A percentile compares a stretch with the other conserved stretches of the same genome.
Conservation (phyloP, 179 eudicot species). For the Beta macrorhiza region DNA sequence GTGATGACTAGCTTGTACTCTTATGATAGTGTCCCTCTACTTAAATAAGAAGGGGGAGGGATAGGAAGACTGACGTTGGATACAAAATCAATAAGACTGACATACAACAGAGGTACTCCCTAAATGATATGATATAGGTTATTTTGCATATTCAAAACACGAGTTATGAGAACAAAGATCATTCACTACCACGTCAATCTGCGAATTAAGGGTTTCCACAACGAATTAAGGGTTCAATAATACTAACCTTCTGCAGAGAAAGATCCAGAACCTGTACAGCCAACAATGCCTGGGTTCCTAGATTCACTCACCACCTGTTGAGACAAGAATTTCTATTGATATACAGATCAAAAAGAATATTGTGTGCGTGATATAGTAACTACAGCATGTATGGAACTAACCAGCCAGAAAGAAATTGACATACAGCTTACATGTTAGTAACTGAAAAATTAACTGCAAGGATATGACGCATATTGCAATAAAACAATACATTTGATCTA, state of each 20-base stretch:
- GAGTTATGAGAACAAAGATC: background rate
- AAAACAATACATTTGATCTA: too few relatives aligned
- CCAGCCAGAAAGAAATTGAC: background rate
- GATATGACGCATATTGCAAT: background rate
- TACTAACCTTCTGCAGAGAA: background rate
- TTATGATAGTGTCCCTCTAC: too few relatives aligned
- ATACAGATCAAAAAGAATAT: background rate
- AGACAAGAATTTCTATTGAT: background rate
- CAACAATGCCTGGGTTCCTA: background rate
- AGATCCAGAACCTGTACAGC: slow-evolving; percentile 7
- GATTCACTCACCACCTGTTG: slow-evolving; percentile 7
- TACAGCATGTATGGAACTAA: background rate
- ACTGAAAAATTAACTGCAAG: background rate
- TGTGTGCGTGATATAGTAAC: background rate
- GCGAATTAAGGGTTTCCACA: background rate
- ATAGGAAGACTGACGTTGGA: too few relatives aligned
- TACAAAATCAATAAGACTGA: background rate
- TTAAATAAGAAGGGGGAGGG: too few relatives aligned
- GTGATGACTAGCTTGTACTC: too few relatives aligned
- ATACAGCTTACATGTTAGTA: background rate
- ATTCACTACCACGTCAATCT: background rate
- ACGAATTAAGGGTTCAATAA: background rate
- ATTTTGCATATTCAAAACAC: background rate
- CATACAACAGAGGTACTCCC: background rate
- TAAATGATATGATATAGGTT: too few relatives aligned